Percentiles rank a stretch among this genome's conserved stretches.
Conservation (phyloP, 371 early-diverging fungal species). For the Smittium mucronatum region DNA sequence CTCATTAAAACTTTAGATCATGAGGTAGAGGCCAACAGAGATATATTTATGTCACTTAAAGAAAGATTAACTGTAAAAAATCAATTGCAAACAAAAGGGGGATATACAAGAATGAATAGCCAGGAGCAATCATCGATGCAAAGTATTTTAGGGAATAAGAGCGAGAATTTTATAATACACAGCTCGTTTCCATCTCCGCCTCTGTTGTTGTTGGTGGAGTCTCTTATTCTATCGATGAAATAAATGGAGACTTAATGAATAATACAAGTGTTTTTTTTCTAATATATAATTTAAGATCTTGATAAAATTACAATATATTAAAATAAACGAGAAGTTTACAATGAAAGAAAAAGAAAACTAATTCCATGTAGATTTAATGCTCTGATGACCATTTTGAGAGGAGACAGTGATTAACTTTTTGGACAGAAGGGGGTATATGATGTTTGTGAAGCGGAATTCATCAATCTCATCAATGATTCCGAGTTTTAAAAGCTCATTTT, state of each 20-base stretch:
- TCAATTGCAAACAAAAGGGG: background rate
- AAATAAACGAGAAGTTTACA: too few species aligned
- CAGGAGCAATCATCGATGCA: background rate
- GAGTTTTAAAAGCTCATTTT: background rate
- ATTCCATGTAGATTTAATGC: background rate
- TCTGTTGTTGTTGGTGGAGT: background rate
- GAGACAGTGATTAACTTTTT: background rate
- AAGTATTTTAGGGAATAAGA: background rate
- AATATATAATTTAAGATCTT: too few species aligned
- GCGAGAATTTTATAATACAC: background rate
- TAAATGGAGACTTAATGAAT: too few species aligned
- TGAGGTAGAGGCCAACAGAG: background rate
- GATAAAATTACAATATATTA: too few species aligned
- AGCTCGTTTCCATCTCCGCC: background rate
- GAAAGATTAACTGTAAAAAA: background rate
- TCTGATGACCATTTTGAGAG: background rate
- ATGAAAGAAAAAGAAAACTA: too few species aligned
- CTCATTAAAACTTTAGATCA: background rate
- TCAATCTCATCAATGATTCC: background rate
- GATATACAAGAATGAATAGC: too few species aligned
- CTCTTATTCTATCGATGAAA: background rate
- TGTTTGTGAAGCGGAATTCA: background rate
- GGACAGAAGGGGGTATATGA: background rate
- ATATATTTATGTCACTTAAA: background rate
- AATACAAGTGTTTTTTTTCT: too few species aligned